Evolutionary conservation across 768 basidiomycete species (phyloP), one percentile per base, ranked within the genome.

Genomic region (Auriscalpium orientale): DNA sequence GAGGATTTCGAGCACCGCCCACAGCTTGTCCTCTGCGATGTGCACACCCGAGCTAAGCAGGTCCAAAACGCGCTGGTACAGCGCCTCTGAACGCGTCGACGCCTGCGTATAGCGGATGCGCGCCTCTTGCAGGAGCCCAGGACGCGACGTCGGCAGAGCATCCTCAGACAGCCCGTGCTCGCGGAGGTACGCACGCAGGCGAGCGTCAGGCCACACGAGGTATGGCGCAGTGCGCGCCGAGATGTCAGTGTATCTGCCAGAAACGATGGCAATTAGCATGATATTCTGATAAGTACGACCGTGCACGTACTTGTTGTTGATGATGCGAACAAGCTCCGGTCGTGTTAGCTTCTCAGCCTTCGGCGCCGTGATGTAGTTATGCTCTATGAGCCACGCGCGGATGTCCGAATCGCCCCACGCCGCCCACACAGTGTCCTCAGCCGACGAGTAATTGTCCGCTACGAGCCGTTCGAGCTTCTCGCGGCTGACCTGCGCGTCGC

Each of bases 161-260:
- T 76, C 76, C 62, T 95, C 91, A 58, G 78, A 74, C 33, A 95
- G 65, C 49, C 87, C 88, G 60, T 81, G 79, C 65, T 89, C 82
- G 46, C 92, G 80, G 18, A 98, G 79, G 71, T 90, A 97, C 1
- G 89, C 92, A 47, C 94, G 85, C 28, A 98, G 82, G 35, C 95
- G 81, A 3, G 94, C 90, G 65, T 98, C 95, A 12, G 91, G 90
- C 95, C 95, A 98, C 10, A 80, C 78, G 50, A 95, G 74, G 71
- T 95, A 97, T 2, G 82, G 73, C 2, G 84, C 76, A 1, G 78
- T 76, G 37, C 73, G 71, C 6, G 62, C 51, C n/a, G 67, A 65
- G 49, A 68, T 67, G 51, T 84, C 80, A 54, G 75, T 75, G 64
- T 82, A 84, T 66, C 82, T 89, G 61, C n/a, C 22, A 21, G 48